Conservation (phyloP, 148 eudicot genomes). For the Cornus controversa region DNA sequence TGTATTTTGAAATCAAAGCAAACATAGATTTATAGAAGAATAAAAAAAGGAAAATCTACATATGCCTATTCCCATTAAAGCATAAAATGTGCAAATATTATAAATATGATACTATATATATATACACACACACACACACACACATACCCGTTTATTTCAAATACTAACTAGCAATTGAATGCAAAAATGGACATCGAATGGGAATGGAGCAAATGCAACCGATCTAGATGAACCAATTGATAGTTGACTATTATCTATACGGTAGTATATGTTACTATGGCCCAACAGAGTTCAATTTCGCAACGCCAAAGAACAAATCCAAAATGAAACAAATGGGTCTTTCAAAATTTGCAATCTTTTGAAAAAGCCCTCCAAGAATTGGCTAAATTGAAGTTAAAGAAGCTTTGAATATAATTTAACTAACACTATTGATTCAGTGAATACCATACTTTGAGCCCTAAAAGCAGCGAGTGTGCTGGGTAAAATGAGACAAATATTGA, state of each 20-base stretch:
- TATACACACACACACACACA: too few species aligned
- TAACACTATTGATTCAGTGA: neutral
- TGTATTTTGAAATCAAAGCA: neutral
- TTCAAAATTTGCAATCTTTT: neutral
- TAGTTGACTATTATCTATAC: conserved; percentile 13
- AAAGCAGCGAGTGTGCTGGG: conserved; percentile 6
- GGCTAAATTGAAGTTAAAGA: neutral
- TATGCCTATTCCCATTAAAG: conserved; percentile 14
- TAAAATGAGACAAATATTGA: neutral
- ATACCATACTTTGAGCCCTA: neutral
- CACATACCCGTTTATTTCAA: neutral
- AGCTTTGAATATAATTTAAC: neutral
- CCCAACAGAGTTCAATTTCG: neutral
- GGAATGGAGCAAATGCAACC: conserved; percentile 15
- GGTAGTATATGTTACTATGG: conserved; percentile 3
- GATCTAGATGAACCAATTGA: neutral
- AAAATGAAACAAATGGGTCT: neutral
- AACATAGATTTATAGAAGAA: conserved; percentile 11
- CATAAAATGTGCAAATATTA: neutral
- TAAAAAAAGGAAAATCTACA: neutral
- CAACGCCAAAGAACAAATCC: too few species aligned
- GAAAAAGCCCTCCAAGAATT: neutral
- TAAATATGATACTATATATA: neutral
- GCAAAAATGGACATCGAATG: conserved; percentile 4
- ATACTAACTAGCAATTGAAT: conserved; percentile 5